phyloP scores from a whole-genome alignment of 1,284 basidiomycete species.

The Heterobasidion annosum region DNA sequence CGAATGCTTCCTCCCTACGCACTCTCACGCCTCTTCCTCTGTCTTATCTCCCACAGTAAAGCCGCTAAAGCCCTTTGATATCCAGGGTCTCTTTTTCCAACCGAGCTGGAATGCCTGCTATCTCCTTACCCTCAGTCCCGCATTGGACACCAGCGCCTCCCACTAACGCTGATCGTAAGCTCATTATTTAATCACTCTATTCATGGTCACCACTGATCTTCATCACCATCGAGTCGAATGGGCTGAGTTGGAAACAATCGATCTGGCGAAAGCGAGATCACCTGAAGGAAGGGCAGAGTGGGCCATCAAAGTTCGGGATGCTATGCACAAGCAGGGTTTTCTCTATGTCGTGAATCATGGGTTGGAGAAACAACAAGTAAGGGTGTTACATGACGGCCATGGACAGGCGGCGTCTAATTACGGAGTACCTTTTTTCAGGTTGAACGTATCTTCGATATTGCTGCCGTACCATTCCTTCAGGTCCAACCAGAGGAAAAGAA shows the following conservation, averaged over 20 bases:
- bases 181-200: neutral
- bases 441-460: conserved; percentile 53
- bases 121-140: conserved; percentile 2
- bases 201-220: neutral
- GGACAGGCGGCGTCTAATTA: conserved; percentile 9
- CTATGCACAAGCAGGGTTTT: conserved; percentile 53
- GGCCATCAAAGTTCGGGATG: conserved; percentile 39
- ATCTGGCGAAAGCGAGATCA: conserved; percentile 43
- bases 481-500: conserved; percentile 51
- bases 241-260: conserved; percentile 58
- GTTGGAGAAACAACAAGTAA: conserved; percentile 21
- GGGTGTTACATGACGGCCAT: conserved; percentile 21
- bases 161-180: neutral
- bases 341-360: conserved; percentile 59
- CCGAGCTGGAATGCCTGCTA: conserved; percentile 1
- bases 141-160: conserved; percentile 1
- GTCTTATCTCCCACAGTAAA: too few species aligned
- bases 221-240: conserved; percentile 40
- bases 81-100: too few species aligned
- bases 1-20: too few species aligned
- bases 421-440: conserved; percentile 15
- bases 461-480: conserved; percentile 46
- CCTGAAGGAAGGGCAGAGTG: conserved; percentile 37
- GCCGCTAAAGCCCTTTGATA: too few species aligned
- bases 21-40: too few species aligned